These are phyloP conservation scores for Stachybotrys chlorohalonatus DNA, from an alignment of 2,329 filamentous ascomycete genomes.

Conservation along the genomic window DNA sequence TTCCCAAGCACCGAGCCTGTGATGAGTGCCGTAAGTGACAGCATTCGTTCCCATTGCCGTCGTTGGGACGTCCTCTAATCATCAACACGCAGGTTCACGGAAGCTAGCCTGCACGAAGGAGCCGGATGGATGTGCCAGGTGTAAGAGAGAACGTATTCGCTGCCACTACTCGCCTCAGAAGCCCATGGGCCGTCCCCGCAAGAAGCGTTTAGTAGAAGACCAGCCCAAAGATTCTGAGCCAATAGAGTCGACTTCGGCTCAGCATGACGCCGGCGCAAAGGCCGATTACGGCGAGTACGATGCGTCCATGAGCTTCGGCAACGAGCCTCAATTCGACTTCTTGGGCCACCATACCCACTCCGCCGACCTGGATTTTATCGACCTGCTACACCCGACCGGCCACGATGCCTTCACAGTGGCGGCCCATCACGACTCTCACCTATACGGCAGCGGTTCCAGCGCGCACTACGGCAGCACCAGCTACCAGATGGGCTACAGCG, in stretches of 20 bases:
- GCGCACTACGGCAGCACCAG: slow-evolving; percentile 2
- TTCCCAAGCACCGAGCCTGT: slow-evolving; percentile 50
- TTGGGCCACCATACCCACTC: not conserved
- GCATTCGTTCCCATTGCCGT: not conserved
- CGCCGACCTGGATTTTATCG: not conserved
- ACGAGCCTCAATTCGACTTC: not conserved
- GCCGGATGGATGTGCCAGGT: slow-evolving; percentile 48
- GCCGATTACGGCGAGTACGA: not conserved
- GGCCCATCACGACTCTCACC: not conserved
- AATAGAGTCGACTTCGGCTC: not conserved
- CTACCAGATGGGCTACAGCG: slow-evolving; percentile 9
- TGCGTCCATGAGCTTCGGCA: not conserved
- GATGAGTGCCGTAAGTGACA: slow-evolving; percentile 55
- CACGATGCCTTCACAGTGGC: not conserved
- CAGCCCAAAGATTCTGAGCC: not conserved
- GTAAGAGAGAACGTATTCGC: slow-evolving; percentile 43
- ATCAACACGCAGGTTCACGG: slow-evolving; percentile 38
- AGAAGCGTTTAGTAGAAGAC: slow-evolving; percentile 34
- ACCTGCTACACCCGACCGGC: not conserved
- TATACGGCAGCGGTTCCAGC: slow-evolving; percentile 4
- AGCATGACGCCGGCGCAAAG: too few species aligned
- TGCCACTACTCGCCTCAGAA: slow-evolving; percentile 59
- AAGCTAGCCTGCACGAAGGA: slow-evolving; percentile 61
- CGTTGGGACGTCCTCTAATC: not conserved
- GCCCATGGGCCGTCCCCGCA: slow-evolving; percentile 56